Conservation (phyloP, 345 rosid genomes). For the Gossypium australe region DNA sequence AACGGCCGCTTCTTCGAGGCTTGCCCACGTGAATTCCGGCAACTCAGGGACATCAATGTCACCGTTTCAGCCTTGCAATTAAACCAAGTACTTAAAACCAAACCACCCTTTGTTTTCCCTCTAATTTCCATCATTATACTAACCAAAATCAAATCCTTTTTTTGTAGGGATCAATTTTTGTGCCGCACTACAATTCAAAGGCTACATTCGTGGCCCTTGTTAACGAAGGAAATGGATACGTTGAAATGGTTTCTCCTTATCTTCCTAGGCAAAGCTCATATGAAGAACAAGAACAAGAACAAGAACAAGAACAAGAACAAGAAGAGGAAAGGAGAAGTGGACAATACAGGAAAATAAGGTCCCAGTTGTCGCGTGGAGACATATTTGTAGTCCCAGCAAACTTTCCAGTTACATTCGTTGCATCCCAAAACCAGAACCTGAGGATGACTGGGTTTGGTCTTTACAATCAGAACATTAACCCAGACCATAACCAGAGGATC, state of each 20-base stretch:
- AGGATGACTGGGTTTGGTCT: not conserved
- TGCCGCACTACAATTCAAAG: conserved; percentile 6
- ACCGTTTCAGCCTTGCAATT: not conserved
- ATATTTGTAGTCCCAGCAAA: not conserved
- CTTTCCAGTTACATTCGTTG: not conserved
- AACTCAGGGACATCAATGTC: not conserved
- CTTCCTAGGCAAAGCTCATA: not conserved
- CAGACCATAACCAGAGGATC: not conserved
- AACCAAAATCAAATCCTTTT: not conserved
- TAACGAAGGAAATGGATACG: not conserved
- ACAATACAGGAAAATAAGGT: not conserved
- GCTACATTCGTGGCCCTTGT: not conserved
- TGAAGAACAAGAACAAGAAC: not conserved
- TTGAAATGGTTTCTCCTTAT: conserved; percentile 9
- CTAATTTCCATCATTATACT: not conserved
- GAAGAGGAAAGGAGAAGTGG: conserved; percentile 1
- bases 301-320: not conserved
- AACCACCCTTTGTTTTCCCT: not conserved
- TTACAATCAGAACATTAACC: not conserved
- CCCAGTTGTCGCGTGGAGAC: conserved; percentile 1
- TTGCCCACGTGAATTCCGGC: not conserved
- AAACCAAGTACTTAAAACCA: not conserved
- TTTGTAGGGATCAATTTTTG: conserved; percentile 10
- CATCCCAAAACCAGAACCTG: not conserved
- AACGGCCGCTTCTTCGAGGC: conserved; percentile 8